phyloP scores from a whole-genome alignment of 1,284 basidiomycete species.

The Tranzscheliella williamsii region DNA sequence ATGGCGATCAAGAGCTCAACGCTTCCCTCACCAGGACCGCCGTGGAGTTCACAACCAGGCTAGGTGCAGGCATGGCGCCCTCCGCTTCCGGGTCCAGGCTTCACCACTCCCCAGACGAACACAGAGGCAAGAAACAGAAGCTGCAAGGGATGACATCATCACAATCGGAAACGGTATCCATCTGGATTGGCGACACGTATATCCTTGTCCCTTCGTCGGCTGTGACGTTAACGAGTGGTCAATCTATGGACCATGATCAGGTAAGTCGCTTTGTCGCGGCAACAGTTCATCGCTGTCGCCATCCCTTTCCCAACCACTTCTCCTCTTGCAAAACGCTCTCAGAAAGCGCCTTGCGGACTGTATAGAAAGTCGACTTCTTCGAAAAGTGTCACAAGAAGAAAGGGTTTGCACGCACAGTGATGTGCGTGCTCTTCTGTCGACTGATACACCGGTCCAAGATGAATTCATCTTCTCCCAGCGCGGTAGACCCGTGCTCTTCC shows the following conservation, averaged over 20 bases:
- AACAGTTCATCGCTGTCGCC: neutral
- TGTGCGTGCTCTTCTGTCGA: neutral
- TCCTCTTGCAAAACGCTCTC: neutral
- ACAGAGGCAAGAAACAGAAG: neutral
- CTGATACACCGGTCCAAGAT: neutral
- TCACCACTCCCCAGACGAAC: neutral
- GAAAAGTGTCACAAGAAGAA: neutral
- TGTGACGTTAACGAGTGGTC: neutral
- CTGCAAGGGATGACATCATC: neutral
- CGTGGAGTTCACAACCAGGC: slow-evolving; percentile 8
- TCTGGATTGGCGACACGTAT: slow-evolving; percentile 34
- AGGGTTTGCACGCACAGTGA: neutral
- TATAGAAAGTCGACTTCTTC: neutral
- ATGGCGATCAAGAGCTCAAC: slow-evolving; percentile 72
- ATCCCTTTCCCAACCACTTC: neutral
- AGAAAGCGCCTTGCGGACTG: neutral
- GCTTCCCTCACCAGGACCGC: slow-evolving; percentile 21
- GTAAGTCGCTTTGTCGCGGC: neutral
- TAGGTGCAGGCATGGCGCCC: neutral
- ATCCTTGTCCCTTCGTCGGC: slow-evolving; percentile 6
- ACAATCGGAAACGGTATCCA: neutral
- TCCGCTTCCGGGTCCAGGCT: neutral
- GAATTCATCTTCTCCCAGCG: too few relatives aligned
- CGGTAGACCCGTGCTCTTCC: too few relatives aligned
- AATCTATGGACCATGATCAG: neutral